phyloP scores from a whole-genome alignment of 768 basidiomycete species.

The Wakefieldia striispora region DNA sequence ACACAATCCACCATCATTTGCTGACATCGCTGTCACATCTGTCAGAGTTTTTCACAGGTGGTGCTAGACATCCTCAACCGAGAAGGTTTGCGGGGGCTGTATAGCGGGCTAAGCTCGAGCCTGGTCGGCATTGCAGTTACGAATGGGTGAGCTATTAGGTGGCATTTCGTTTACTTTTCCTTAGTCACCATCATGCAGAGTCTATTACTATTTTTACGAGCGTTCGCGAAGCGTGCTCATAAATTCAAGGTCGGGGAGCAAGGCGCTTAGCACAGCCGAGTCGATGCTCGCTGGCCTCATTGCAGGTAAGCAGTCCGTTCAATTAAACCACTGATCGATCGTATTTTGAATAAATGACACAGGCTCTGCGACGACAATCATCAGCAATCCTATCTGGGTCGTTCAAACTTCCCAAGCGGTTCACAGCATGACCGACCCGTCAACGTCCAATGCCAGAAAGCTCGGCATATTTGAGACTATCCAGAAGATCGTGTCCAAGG shows the following conservation, averaged over 20 bases:
- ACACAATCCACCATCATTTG: not conserved
- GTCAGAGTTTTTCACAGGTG: constrained; percentile 62
- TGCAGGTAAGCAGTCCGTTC: constrained; percentile 53
- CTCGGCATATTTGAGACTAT: constrained; percentile 67
- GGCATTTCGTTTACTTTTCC: not conserved
- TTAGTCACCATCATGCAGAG: constrained; percentile 39
- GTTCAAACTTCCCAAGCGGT: constrained; percentile 89
- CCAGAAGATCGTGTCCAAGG: constrained; percentile 64
- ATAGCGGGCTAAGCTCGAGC: constrained; percentile 82
- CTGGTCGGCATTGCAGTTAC: constrained; percentile 90
- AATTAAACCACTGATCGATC: not conserved
- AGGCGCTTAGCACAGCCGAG: constrained; percentile 80
- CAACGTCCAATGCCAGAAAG: constrained; percentile 48
- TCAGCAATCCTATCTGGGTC: constrained; percentile 97
- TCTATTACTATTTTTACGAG: constrained; percentile 94
- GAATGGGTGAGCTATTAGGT: constrained; percentile 62
- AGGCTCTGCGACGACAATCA: constrained; percentile 87
- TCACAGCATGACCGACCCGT: constrained; percentile 44
- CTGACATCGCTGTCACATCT: not conserved
- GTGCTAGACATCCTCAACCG: constrained; percentile 74
- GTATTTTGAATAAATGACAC: not conserved
- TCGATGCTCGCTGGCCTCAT: constrained; percentile 86
- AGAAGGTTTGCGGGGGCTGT: constrained; percentile 83
- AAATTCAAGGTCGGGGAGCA: constrained; percentile 52
- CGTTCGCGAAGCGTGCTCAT: constrained; percentile 59